Percentiles rank a stretch among this genome's conserved stretches.
Conservation (phyloP, 768 basidiomycete species). For the Lepiota venenata region DNA sequence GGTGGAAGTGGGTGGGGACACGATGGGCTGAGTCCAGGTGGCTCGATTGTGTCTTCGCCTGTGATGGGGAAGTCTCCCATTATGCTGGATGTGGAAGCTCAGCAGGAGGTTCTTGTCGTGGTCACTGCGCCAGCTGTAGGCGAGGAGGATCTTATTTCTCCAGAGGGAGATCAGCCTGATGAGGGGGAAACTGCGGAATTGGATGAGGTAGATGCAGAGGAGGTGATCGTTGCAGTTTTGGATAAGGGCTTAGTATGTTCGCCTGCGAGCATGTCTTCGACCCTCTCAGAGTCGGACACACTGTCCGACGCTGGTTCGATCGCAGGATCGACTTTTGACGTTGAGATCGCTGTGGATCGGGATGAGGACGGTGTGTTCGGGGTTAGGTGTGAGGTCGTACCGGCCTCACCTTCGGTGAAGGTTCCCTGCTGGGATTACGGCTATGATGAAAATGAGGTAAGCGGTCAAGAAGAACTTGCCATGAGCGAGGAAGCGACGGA, state of each 20-base stretch:
- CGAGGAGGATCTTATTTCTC: neutral
- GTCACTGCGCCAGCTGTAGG: neutral
- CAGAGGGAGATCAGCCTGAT: neutral
- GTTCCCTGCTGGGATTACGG: neutral
- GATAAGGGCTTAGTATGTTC: conserved; percentile 9
- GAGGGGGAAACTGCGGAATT: neutral
- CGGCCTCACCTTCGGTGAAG: neutral
- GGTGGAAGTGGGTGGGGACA: neutral
- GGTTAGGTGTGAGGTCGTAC: neutral
- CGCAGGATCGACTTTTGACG: neutral
- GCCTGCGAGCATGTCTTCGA: neutral
- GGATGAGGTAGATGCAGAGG: conserved; percentile 14
- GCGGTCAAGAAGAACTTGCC: conserved; percentile 14
- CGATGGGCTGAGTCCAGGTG: neutral
- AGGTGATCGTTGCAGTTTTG: conserved; percentile 6
- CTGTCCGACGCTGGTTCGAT: too few species aligned
- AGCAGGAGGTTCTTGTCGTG: neutral
- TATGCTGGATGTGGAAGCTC: neutral
- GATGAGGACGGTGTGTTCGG: neutral
- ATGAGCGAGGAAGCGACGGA: neutral
- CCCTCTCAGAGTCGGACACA: too few species aligned
- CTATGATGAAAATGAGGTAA: neutral
- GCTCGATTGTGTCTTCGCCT: neutral
- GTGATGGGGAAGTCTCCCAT: neutral
- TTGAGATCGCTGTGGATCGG: neutral